phyloP scores from a whole-genome alignment of 1,284 basidiomycete genomes.

The Puccinia polysora region DNA sequence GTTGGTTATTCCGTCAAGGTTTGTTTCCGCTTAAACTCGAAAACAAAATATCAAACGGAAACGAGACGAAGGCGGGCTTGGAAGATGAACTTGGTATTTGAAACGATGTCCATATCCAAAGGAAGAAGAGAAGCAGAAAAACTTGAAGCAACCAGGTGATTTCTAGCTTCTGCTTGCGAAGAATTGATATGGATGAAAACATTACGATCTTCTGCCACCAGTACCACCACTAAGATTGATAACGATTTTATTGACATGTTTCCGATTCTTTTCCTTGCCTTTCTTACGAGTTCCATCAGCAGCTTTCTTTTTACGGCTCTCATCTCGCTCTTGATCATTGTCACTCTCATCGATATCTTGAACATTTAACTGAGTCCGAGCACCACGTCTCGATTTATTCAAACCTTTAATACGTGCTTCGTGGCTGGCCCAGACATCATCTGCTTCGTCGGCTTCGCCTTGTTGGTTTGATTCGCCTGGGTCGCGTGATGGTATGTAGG shows the following conservation, averaged over 20 bases:
- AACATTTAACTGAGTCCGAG: slow-evolving; percentile 9
- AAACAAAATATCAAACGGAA: no score
- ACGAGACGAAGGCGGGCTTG: no score
- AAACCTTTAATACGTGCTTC: not conserved
- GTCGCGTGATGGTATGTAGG: slow-evolving; percentile 9
- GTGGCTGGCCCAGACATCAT: slow-evolving; percentile 11
- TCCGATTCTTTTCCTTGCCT: slow-evolving; percentile 24
- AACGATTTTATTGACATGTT: slow-evolving; percentile 26
- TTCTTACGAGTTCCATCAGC: slow-evolving; percentile 6
- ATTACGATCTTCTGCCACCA: slow-evolving; percentile 18
- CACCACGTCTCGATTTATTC: not conserved
- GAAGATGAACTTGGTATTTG: no score
- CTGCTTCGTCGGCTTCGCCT: not conserved
- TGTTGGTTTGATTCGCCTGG: not conserved
- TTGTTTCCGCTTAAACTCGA: no score
- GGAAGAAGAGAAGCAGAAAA: no score
- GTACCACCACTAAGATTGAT: slow-evolving; percentile 26
- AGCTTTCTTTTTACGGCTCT: slow-evolving; percentile 13
- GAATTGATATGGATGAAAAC: not conserved
- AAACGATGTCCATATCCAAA: no score
- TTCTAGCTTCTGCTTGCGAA: no score
- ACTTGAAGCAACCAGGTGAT: no score
- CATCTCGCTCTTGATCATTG: slow-evolving; percentile 12
- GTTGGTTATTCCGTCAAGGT: no score
- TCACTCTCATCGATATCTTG: slow-evolving; percentile 23